Percentiles rank a stretch among this genome's conserved stretches.
These are phyloP conservation scores for Chaetoceros tenuissimus DNA, from an alignment of 108 stramenopile genomes.

Conservation along the genomic window DNA sequence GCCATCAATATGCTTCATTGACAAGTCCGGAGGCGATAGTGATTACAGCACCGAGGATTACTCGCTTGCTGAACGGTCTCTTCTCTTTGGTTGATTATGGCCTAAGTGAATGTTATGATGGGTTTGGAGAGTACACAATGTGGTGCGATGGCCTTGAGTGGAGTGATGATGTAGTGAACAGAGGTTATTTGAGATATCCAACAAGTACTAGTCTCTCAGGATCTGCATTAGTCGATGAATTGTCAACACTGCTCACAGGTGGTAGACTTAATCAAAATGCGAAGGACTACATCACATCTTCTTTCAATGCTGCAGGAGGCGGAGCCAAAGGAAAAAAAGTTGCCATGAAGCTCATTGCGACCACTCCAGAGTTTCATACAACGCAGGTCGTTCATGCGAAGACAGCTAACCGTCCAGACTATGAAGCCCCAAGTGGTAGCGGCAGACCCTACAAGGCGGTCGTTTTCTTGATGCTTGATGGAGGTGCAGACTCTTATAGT, in stretches of 20 bases:
- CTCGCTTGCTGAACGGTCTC: constrained; percentile 29
- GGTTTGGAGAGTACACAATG: constrained; percentile 16
- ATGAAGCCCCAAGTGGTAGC: constrained; percentile 10
- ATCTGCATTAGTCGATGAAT: constrained; percentile 32
- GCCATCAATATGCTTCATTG: constrained; percentile 20
- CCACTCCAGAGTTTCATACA: constrained; percentile 44
- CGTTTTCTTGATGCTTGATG: constrained; percentile 35
- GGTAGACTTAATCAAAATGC: constrained; percentile 39
- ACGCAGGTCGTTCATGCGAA: constrained; percentile 18
- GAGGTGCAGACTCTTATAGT: constrained; percentile 42
- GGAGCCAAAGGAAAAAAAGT: not conserved
- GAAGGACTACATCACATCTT: constrained; percentile 10
- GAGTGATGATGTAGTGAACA: not conserved
- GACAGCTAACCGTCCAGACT: constrained; percentile 6
- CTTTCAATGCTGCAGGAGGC: constrained; percentile 14
- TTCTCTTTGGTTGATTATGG: constrained; percentile 43
- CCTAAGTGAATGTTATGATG: constrained; percentile 28
- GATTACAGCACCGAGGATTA: constrained; percentile 3
- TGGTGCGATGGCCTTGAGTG: not conserved
- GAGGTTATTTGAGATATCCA: not conserved
- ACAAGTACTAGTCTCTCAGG: not conserved
- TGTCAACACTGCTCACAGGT: constrained; percentile 40
- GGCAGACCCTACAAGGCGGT: constrained; percentile 40
- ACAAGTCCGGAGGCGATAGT: constrained; percentile 25
- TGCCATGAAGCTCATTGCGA: constrained; percentile 15